These are phyloP conservation scores for Fusarium pilosicola DNA, from an alignment of 2,329 filamentous ascomycete genomes.

Conservation along the genomic window DNA sequence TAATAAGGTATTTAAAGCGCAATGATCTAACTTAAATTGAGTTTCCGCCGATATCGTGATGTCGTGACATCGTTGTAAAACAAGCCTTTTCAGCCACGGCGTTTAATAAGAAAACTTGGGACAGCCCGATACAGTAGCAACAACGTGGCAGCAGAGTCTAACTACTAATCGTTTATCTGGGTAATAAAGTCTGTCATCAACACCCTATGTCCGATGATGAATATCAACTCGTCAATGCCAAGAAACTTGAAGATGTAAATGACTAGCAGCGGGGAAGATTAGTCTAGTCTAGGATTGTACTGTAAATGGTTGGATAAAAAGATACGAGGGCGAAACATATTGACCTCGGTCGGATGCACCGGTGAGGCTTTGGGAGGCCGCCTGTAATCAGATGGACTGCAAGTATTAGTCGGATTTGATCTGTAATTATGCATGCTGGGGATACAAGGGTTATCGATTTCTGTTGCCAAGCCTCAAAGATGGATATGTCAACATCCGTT, in stretches of 20 bases:
- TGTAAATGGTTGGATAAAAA: conserved; percentile 13
- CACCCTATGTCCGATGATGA: neutral
- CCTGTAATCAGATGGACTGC: neutral
- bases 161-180: neutral
- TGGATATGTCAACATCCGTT: conserved; percentile 11
- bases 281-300: neutral
- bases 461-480: neutral
- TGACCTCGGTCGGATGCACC: conserved; percentile 14
- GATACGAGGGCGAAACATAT: conserved; percentile 22
- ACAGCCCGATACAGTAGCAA: neutral
- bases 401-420: neutral
- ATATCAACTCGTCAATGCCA: conserved; percentile 26
- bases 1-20: neutral
- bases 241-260: conserved; percentile 13
- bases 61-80: neutral
- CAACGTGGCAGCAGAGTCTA: neutral
- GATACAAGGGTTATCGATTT: neutral
- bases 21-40: neutral
- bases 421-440: neutral
- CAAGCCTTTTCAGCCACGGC: neutral
- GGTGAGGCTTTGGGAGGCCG: conserved; percentile 15
- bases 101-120: neutral
- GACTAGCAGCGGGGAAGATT: conserved; percentile 8
- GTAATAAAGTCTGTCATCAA: neutral
- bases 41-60: neutral